Conservation (phyloP, 1,284 basidiomycete genomes). For the Trametes polyzona region DNA sequence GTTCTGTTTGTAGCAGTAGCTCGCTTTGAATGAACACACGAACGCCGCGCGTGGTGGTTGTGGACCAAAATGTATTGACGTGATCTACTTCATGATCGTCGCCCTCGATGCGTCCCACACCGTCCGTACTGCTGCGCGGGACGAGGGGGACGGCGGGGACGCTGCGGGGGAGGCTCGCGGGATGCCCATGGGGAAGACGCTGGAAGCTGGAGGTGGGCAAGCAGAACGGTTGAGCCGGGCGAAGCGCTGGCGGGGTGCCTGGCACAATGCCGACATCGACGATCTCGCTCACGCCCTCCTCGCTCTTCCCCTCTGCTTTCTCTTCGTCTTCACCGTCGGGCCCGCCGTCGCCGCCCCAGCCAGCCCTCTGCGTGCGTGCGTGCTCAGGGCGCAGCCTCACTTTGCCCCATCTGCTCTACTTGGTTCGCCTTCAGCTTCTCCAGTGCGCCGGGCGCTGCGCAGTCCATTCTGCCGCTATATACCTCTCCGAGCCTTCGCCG, state of each 20-base stretch:
- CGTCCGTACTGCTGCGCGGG: not conserved
- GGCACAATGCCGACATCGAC: slow-evolving; percentile 10
- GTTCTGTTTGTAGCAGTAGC: slow-evolving; percentile 15
- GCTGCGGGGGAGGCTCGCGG: not conserved
- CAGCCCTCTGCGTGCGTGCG: slow-evolving; percentile 3
- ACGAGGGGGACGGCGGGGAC: not conserved
- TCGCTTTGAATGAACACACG: slow-evolving; percentile 12
- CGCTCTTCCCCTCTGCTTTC: not conserved
- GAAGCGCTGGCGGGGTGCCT: slow-evolving; percentile 17
- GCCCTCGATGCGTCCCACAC: too few relatives aligned
- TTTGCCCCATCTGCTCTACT: slow-evolving; percentile 12
- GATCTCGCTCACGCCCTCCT: not conserved
- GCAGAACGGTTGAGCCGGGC: slow-evolving; percentile 6
- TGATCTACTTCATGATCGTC: slow-evolving; percentile 1
- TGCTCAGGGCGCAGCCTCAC: slow-evolving; percentile 12
- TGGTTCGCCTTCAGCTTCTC: slow-evolving; percentile 8
- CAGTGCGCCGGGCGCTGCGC: slow-evolving; percentile 23
- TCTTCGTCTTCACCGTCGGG: not conserved
- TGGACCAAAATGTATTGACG: not conserved
- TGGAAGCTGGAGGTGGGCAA: slow-evolving; percentile 9
- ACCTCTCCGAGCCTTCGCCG: not conserved
- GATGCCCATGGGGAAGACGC: slow-evolving; percentile 9
- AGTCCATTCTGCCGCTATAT: slow-evolving; percentile 12
- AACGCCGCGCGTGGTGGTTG: slow-evolving; percentile 4
- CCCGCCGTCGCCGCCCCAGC: slow-evolving; percentile 7